These are phyloP conservation scores for Dactylellina drechsleri DNA, from an alignment of 2,329 filamentous ascomycete genomes.

Conservation along the genomic window DNA sequence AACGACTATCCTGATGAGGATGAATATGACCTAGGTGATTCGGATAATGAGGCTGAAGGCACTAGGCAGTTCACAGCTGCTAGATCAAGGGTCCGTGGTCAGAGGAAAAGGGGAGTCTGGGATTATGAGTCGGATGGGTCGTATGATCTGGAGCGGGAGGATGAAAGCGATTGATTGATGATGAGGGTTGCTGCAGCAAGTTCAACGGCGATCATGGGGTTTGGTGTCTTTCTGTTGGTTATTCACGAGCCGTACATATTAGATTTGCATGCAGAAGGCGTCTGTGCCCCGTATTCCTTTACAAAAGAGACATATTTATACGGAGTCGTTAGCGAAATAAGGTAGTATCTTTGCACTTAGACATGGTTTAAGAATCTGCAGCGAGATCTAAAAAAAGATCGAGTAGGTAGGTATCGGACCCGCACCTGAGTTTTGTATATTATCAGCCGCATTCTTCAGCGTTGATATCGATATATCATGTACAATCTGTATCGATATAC, in stretches of 20 bases:
- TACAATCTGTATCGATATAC: not conserved
- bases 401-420: no score
- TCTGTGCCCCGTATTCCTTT: constrained; percentile 1
- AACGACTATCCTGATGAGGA: constrained; percentile 59
- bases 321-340: not conserved
- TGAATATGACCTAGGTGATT: constrained; percentile 53
- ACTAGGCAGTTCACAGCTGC: constrained; percentile 20
- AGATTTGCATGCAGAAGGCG: not conserved
- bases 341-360: not conserved
- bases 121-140: constrained; percentile 50
- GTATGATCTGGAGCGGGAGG: constrained; percentile 50
- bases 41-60: constrained; percentile 53
- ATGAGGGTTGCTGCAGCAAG: constrained; percentile 18
- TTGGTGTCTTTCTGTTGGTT: not conserved
- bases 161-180: constrained; percentile 41
- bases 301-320: not conserved
- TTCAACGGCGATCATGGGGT: constrained; percentile 21
- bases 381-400: constrained; percentile 6
- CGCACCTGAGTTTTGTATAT: no score
- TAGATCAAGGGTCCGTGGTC: constrained; percentile 45
- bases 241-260: not conserved
- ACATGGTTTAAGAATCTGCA: constrained; percentile 47
- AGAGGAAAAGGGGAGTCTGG: constrained; percentile 52
- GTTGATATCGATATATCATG: not conserved
- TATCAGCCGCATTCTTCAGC: constrained; percentile 21